Conservation (phyloP, 352 stramenopile species). For the Plasmopara muralis region DNA sequence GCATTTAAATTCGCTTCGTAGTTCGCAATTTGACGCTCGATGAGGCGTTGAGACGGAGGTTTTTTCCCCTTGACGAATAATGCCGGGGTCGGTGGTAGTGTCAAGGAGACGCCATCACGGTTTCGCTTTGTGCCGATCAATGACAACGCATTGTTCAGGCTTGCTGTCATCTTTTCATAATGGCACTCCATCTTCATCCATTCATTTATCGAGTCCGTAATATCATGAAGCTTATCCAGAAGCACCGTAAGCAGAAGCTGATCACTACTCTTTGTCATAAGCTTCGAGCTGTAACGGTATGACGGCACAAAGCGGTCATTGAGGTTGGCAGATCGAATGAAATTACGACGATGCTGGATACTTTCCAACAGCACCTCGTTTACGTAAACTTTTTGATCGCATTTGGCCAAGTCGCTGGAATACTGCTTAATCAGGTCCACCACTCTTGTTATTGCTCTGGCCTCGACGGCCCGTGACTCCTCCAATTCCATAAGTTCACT, state of each 20-base stretch:
- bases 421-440: slow-evolving; percentile 51
- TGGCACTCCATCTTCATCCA: slow-evolving; percentile 70
- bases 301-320: slow-evolving; percentile 59
- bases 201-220: slow-evolving; percentile 56
- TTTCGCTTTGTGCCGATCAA: slow-evolving; percentile 47
- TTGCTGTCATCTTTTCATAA: slow-evolving; percentile 58
- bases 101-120: slow-evolving; percentile 16
- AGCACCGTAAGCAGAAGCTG: slow-evolving; percentile 68
- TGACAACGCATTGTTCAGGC: slow-evolving; percentile 36
- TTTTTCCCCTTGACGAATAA: slow-evolving; percentile 56
- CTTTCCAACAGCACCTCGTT: slow-evolving; percentile 58
- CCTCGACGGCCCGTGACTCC: slow-evolving; percentile 35
- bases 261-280: slow-evolving; percentile 65
- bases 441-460: slow-evolving; percentile 39
- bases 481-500: slow-evolving; percentile 58
- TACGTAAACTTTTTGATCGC: slow-evolving; percentile 45
- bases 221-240: slow-evolving; percentile 56
- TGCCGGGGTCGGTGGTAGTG: slow-evolving; percentile 28
- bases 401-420: slow-evolving; percentile 42
- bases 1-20: slow-evolving; percentile 47
- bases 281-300: slow-evolving; percentile 56
- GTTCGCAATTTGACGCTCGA: slow-evolving; percentile 66
- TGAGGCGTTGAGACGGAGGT: slow-evolving; percentile 52
- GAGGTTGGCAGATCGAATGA: slow-evolving; percentile 56
- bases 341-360: slow-evolving; percentile 55